Base-by-base conservation (phyloP, 306 rosid genomes). In the Dryas drummondii region DNA sequence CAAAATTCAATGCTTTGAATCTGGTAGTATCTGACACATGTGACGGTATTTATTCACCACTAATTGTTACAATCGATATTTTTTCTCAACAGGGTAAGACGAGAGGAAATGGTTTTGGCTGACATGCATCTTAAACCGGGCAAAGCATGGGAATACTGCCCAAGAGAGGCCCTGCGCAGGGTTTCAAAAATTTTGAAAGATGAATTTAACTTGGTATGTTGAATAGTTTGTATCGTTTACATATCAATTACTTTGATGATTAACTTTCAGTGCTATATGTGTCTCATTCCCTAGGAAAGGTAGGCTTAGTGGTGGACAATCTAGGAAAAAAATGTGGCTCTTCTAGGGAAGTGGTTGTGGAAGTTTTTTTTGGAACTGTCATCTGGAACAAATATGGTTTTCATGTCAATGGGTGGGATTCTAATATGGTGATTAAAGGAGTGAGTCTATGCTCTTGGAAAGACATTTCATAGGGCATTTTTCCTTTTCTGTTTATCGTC, bases 41-140 rank as follows among this genome's bases (percentile, higher is more conserved):
- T 64, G 16, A 11, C 72, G 61, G 47, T 70, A 63, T 37, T 17
- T 69, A 10, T 49, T 44, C 10, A 0, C 13, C n/a, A 47, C 56
- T 47, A 70, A 8, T 12, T 65, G 40, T 51, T 27, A 58, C 79
- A 62, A 66, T 66, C 51, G 32, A 52, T 72, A 49, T 77, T 64
- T 83, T 32, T 80, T 51, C 66, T 19, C 75, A 53, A 72, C 87
- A 94, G 98, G 98, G 75, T 55, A 76, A 79, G 83, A 57, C 82
- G 83, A 70, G 98, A 94, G 80, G 98, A 94, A 74, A 91, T 94
- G 93, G 96, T 94, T 86, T 82, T 94, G 81, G 93, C 84, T 57
- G 89, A 91, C 78, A 80, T 90, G 92, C 84, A 78, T 71, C 73
- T 81, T 66, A 87, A 80, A 82, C 88, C 93, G 16, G 97, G 97